Conservation (phyloP, 2,329 filamentous ascomycete species). For the Fusarium clavum region DNA sequence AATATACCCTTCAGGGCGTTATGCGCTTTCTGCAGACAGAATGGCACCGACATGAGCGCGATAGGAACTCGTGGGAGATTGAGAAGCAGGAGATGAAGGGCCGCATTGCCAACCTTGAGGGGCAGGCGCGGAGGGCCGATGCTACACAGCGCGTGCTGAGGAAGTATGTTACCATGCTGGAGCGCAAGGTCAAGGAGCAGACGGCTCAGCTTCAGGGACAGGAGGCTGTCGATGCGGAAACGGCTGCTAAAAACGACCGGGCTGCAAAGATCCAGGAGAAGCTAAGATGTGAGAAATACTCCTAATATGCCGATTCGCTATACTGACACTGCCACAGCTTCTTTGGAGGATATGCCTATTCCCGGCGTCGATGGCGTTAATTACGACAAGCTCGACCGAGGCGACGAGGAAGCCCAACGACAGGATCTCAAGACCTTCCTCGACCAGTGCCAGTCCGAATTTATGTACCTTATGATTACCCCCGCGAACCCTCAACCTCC, state of each 20-base stretch:
- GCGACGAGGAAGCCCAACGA: constrained; percentile 63
- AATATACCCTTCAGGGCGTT: constrained; percentile 78
- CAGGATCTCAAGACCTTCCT: constrained; percentile 70
- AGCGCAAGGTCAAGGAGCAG: constrained; percentile 88
- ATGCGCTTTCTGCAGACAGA: constrained; percentile 99
- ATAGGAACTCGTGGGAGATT: constrained; percentile 98
- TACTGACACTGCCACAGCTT: constrained; percentile 51
- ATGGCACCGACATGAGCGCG: constrained; percentile 98
- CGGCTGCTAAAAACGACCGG: constrained; percentile 63
- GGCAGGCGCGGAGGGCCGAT: constrained; percentile 86
- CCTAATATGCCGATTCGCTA: neutral
- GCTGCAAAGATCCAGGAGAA: constrained; percentile 67
- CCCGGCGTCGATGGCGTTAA: constrained; percentile 61
- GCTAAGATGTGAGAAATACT: constrained; percentile 60
- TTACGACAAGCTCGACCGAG: constrained; percentile 54
- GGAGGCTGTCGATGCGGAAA: constrained; percentile 52
- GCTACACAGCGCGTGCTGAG: constrained; percentile 89
- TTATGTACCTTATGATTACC: constrained; percentile 75
- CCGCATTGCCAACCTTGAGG: constrained; percentile 93
- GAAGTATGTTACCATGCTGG: constrained; percentile 90
- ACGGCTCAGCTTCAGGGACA: constrained; percentile 73
- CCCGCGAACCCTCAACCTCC: constrained; percentile 74
- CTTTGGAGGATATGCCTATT: constrained; percentile 56
- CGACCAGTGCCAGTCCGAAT: constrained; percentile 73
- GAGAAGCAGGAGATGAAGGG: constrained; percentile 99